Conservation (phyloP, 2,329 filamentous ascomycete genomes). For the Xylaria sp. region DNA sequence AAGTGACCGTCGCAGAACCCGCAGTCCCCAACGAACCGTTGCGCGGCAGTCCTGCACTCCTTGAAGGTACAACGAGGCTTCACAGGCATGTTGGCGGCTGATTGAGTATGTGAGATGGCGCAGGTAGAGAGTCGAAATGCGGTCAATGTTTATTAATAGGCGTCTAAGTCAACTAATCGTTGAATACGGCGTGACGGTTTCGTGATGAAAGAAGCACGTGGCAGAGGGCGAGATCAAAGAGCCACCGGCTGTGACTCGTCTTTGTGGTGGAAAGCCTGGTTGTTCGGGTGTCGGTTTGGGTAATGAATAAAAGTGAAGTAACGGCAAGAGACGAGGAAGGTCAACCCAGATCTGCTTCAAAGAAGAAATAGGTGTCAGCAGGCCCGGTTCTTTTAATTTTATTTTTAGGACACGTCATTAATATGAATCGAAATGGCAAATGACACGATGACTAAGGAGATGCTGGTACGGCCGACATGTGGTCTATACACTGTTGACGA, state of each 20-base stretch:
- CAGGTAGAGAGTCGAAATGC: neutral
- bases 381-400: slow-evolving; percentile 18
- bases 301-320: slow-evolving; percentile 5
- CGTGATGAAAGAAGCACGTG: slow-evolving; percentile 20
- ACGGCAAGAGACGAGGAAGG: slow-evolving; percentile 7
- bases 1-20: slow-evolving; percentile 93
- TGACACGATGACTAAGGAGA: slow-evolving; percentile 21
- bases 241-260: neutral
- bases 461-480: slow-evolving; percentile 10
- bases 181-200: slow-evolving; percentile 16
- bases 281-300: slow-evolving; percentile 16
- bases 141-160: neutral
- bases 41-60: slow-evolving; percentile 86
- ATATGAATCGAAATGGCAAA: slow-evolving; percentile 23
- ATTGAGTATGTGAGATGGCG: neutral
- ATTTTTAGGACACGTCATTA: neutral
- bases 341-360: slow-evolving; percentile 23
- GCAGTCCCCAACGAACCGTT: slow-evolving; percentile 96
- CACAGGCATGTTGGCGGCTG: slow-evolving; percentile 71
- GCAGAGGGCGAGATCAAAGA: slow-evolving; percentile 24
- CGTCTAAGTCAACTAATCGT: neutral
- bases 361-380: slow-evolving; percentile 35
- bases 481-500: neutral
- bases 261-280: slow-evolving; percentile 17
- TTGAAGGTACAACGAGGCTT: slow-evolving; percentile 89